phyloP scores from a whole-genome alignment of 148 eudicot species.

The Chenopodium quinoa region DNA sequence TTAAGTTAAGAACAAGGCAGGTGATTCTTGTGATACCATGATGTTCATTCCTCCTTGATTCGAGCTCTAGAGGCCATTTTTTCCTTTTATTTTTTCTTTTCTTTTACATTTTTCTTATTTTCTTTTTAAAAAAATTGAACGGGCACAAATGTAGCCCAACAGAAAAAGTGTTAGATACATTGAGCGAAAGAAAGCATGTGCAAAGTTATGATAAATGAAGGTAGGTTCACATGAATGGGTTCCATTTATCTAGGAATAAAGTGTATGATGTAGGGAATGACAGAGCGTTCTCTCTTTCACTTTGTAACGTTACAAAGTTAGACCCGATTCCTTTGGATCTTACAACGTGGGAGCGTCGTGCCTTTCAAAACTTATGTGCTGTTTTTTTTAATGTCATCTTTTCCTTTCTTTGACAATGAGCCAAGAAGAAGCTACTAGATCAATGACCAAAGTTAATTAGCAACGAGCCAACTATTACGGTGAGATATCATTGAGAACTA shows the following conservation, averaged over 20 bases:
- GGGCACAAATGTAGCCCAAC: slow-evolving; percentile 18
- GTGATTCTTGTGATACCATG: background rate
- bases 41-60: slow-evolving; percentile 10
- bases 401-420: no score
- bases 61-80: background rate
- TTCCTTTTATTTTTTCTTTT: background rate
- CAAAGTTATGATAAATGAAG: slow-evolving; percentile 8
- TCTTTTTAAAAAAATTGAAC: background rate
- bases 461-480: no score
- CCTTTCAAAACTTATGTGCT: background rate
- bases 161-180: slow-evolving; percentile 2
- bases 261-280: background rate
- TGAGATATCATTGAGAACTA: no score
- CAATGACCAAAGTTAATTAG: no score
- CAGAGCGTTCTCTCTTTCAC: background rate
- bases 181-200: slow-evolving; percentile 3
- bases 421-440: no score
- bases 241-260: background rate
- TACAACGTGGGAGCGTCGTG: background rate
- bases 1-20: slow-evolving; percentile 11
- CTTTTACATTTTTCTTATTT: background rate
- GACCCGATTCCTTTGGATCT: background rate
- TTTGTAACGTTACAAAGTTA: background rate
- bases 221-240: slow-evolving; percentile 12
- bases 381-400: background rate